A percentile compares a stretch with the other conserved stretches of the same genome.
These are phyloP conservation scores for Colletotrichum tamarilloi DNA, from an alignment of 2,329 filamentous ascomycete species.

Conservation along the genomic window DNA sequence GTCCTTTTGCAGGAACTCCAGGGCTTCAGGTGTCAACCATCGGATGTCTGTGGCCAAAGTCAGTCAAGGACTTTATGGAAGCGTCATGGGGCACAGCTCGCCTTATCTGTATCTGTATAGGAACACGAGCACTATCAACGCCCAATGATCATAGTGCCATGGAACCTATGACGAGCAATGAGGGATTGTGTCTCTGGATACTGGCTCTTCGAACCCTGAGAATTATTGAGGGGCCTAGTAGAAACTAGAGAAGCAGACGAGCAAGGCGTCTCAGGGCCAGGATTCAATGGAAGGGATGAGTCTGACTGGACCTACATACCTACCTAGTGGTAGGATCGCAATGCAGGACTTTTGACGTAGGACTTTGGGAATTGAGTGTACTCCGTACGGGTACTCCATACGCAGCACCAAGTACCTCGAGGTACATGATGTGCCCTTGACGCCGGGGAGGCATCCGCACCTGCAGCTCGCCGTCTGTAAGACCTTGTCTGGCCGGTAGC, in stretches of 20 bases:
- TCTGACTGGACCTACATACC: background rate
- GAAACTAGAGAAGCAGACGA: background rate
- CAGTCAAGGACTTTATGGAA: background rate
- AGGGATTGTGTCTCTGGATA: background rate
- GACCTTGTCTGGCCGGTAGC: background rate
- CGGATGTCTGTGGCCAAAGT: background rate
- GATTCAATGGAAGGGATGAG: background rate
- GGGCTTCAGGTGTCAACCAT: constrained; percentile 4
- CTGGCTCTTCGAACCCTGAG: background rate
- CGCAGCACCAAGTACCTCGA: background rate
- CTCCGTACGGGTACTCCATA: background rate
- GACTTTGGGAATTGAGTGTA: constrained; percentile 7
- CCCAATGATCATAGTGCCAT: background rate
- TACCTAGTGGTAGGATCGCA: background rate
- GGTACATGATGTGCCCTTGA: background rate
- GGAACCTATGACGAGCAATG: background rate
- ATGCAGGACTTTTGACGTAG: constrained; percentile 33
- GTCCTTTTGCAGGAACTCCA: background rate
- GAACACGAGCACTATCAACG: background rate
- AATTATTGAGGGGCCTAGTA: background rate
- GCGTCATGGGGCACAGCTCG: background rate
- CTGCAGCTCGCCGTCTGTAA: constrained; percentile 9
- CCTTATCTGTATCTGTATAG: background rate
- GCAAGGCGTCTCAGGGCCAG: too few species aligned
- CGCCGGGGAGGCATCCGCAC: background rate